Evolutionary conservation across 768 basidiomycete species (phyloP), one percentile per base, ranked within the genome.

Genomic region (Leccinum uliginosum): DNA sequence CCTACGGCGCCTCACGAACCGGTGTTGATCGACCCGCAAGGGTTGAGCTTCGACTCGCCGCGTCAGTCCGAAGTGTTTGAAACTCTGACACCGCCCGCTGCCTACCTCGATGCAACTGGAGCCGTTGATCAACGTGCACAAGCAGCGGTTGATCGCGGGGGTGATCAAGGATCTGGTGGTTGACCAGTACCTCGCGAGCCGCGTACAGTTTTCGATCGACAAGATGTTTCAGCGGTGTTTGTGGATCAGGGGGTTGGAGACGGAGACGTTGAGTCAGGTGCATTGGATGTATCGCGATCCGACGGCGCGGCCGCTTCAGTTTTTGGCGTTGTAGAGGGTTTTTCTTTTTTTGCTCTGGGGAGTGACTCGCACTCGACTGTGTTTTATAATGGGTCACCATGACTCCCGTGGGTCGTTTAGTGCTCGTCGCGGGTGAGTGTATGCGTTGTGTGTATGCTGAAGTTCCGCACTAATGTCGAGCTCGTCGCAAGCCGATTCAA

Each of bases 51-150:
- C 56, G 83, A 86, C 59, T 71, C 85, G 8, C 88, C 84, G 1
- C 80, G 85, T 29, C 85, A 86, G 60, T 88, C 91, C 0, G 89
- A 91, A 58, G 88, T 92, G 23, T 93, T 93, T 70, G 78, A 83
- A 1, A 77, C 84, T 12, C 79, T 93, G 6, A 79, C 83, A 3
- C 80, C 87, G 9, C 81, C n/a, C n/a, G n/a, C n/a, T 93, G 5
- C 91, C 91, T 0, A 66, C 83, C 1, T 81, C 82, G n/a, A 89
- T 92, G 77, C 83, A 86, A 58, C 80, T 93, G 27, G 90, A 93
- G 64, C 90, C 91, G 4, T 71, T 93, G 56, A 90, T 93, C 73
- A 93, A 92, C 67, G 86, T 93, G 6, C 89, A 92, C 71, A 93
- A 93, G 71, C 91, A 93, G 67, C 83, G 91, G 34, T 74, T 86